Conservation (phyloP, 257 asterid species). For the Nicotiana tomentosiformis region DNA sequence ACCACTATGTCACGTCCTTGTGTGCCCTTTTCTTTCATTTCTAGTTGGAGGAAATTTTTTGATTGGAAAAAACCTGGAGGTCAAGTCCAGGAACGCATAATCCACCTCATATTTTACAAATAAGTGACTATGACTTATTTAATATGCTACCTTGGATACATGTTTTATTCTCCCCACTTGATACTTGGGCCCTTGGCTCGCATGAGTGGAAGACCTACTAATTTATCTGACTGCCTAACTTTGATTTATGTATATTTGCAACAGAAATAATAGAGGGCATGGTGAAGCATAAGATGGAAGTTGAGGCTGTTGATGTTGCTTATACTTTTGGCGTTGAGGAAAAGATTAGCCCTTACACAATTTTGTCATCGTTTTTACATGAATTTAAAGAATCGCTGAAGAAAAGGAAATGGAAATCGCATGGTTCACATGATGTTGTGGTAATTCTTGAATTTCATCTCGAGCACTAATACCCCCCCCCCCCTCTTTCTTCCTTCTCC, state of each 20-base stretch:
- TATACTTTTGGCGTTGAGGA: slow-evolving; percentile 65
- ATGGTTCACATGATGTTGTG: slow-evolving; percentile 35
- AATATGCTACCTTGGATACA: neutral
- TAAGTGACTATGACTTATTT: neutral
- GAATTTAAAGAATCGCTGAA: slow-evolving; percentile 48
- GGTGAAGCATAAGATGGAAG: slow-evolving; percentile 59
- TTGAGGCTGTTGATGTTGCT: slow-evolving; percentile 63
- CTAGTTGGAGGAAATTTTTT: neutral
- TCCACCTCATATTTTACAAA: neutral
- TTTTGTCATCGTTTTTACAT: slow-evolving; percentile 50
- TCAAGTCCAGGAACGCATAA: neutral
- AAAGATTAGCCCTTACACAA: slow-evolving; percentile 39
- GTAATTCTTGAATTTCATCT: slow-evolving; percentile 25
- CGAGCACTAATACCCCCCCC: neutral
- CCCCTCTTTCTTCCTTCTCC: neutral
- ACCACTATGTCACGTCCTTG: neutral
- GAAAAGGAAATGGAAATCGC: slow-evolving; percentile 33
- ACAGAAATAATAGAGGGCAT: slow-evolving; percentile 59
- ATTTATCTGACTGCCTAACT: neutral
- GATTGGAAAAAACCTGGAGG: neutral
- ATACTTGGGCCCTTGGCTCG: neutral
- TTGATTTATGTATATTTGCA: slow-evolving; percentile 8
- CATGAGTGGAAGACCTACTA: neutral
- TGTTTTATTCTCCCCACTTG: slow-evolving; percentile 1
- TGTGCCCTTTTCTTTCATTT: neutral